A percentile compares a stretch with the other conserved stretches of the same genome.
phyloP scores from a whole-genome alignment of 2,329 filamentous ascomycete genomes.

The Pseudogymnoascus sp. region DNA sequence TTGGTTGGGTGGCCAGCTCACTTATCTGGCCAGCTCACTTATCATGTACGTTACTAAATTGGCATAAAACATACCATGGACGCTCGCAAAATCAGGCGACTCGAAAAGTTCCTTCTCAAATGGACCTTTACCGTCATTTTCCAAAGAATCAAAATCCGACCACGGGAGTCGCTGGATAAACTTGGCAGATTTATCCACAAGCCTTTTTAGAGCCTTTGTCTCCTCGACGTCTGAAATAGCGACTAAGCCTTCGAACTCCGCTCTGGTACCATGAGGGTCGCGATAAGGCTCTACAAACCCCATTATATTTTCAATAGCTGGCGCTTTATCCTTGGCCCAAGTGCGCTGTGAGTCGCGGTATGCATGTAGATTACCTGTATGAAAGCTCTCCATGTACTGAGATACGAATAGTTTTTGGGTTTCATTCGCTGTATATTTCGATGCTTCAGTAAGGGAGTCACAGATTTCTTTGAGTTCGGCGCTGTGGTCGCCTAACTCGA shows the following conservation, averaged over 20 bases:
- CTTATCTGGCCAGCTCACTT: too few species aligned
- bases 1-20: too few species aligned
- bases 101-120: slow-evolving; percentile 68
- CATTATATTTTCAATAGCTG: slow-evolving; percentile 48
- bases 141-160: slow-evolving; percentile 34
- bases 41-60: too few species aligned
- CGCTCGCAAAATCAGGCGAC: slow-evolving; percentile 62
- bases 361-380: slow-evolving; percentile 43
- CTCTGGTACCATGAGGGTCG: slow-evolving; percentile 49
- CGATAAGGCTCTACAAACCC: slow-evolving; percentile 57
- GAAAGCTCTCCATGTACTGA: slow-evolving; percentile 47
- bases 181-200: slow-evolving; percentile 54
- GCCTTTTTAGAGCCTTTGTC: slow-evolving; percentile 47
- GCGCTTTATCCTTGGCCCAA: slow-evolving; percentile 51
- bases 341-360: slow-evolving; percentile 46
- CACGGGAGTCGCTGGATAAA: slow-evolving; percentile 63
- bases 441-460: slow-evolving; percentile 38
- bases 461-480: slow-evolving; percentile 42
- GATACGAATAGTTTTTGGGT: slow-evolving; percentile 43
- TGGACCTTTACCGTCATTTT: slow-evolving; percentile 36
- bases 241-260: slow-evolving; percentile 53
- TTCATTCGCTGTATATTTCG: slow-evolving; percentile 42
- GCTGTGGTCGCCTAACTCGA: slow-evolving; percentile 46
- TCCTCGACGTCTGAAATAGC: slow-evolving; percentile 57
- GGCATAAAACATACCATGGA: slow-evolving; percentile 56